Percentiles rank a stretch among this genome's conserved stretches.
Evolutionary conservation across 2,329 filamentous ascomycete genomes (phyloP).

Genomic region (Colletotrichum cordylinicola): DNA sequence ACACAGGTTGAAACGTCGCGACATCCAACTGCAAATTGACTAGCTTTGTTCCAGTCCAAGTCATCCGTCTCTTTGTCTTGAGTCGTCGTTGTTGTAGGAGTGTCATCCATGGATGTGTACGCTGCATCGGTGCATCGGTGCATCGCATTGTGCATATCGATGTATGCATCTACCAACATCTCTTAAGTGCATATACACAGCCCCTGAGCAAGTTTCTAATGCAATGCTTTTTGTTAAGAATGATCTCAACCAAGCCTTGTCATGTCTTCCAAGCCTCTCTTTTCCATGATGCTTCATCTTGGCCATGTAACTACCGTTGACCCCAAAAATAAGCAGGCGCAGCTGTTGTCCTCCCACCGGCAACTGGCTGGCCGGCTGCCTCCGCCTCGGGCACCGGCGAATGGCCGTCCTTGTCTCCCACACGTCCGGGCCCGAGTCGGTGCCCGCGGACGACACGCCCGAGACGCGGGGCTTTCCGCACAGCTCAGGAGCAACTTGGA

Average conservation of each 20-base stretch:
- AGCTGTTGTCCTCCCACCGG: neutral
- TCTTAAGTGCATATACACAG: neutral
- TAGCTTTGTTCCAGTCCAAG: neutral
- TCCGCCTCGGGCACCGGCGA: neutral
- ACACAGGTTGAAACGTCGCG: neutral
- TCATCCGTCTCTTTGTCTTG: neutral
- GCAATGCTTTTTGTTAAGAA: neutral
- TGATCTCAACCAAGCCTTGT: neutral
- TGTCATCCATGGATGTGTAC: too few relatives aligned
- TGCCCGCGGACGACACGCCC: neutral
- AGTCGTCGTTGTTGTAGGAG: too few relatives aligned
- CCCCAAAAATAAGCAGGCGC: neutral
- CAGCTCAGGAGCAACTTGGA: neutral
- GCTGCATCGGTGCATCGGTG: too few relatives aligned
- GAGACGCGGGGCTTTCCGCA: fast-evolving
- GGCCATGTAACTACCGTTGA: fast-evolving
- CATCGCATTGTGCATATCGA: too few relatives aligned
- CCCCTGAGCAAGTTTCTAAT: neutral
- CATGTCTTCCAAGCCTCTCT: neutral
- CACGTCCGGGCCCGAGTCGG: neutral
- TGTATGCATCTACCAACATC: neutral
- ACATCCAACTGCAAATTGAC: neutral
- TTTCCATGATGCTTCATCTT: neutral
- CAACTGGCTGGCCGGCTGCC: neutral
- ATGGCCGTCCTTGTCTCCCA: neutral